Conservation (phyloP, 345 rosid genomes). For the Hibiscus tridactylites region DNA sequence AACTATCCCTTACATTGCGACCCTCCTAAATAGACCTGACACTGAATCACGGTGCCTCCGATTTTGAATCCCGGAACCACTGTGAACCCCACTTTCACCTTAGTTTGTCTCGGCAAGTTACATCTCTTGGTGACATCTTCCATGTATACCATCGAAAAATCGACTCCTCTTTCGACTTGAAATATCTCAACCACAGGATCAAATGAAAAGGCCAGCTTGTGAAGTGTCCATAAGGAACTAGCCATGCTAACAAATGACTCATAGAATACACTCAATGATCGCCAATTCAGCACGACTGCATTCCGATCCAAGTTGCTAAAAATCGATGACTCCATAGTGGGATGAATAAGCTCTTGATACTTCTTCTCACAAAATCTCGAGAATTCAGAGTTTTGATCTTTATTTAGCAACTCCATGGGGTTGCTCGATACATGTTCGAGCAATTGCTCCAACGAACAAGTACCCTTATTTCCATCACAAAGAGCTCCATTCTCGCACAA, state of each 20-base stretch:
- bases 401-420: conserved; percentile 75
- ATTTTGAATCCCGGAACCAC: conserved; percentile 89
- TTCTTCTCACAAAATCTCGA: conserved; percentile 83
- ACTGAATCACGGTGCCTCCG: conserved; percentile 62
- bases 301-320: conserved; percentile 61
- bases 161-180: conserved; percentile 74
- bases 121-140: conserved; percentile 54
- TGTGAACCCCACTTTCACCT: conserved; percentile 73
- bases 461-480: conserved; percentile 30
- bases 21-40: conserved; percentile 65
- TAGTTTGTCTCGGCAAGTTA: conserved; percentile 23
- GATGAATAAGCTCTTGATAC: conserved; percentile 82
- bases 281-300: conserved; percentile 77
- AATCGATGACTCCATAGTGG: conserved; percentile 78
- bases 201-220: conserved; percentile 69
- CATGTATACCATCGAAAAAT: conserved; percentile 77
- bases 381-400: conserved; percentile 47
- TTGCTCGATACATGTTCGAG: conserved; percentile 71
- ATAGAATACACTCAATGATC: conserved; percentile 56
- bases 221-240: conserved; percentile 75
- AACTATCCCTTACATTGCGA: conserved; percentile 34
- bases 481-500: conserved; percentile 21
- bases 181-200: conserved; percentile 82
- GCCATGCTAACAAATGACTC: conserved; percentile 82
- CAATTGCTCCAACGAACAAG: conserved; percentile 43